Base-by-base conservation (phyloP, 495 filamentous ascomycete genomes). In the Viridothelium virens region DNA sequence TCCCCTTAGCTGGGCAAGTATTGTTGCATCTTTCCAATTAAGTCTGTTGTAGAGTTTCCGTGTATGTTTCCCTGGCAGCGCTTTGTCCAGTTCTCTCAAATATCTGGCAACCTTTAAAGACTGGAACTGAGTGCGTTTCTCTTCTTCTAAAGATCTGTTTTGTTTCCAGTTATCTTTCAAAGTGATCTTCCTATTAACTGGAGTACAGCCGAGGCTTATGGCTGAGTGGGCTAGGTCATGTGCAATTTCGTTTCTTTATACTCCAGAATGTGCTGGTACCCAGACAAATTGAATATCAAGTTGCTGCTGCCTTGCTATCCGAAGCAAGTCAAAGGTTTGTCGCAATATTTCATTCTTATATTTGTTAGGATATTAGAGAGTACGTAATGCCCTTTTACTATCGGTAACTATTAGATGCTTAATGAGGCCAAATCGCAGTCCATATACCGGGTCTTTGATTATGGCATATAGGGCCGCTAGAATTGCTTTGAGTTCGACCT, bases 71-170 rank as follows among this genome's bases (percentile, higher is more conserved):
- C 41, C 41, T 46, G 41, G 41, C 41, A 46, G 41, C 41, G 41
- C 41, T 46, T 46, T 46, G 14, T 46, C 41, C 41, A 46, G 41
- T 46, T 46, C 41, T 46, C 41, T 46, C 41, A 46, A 46, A 46
- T 46, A 14, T 46, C 41, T 46, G 41, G 41, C 41, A 46, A 46
- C 41, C 41, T 46, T 46, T 46, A 46, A 46, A 46, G 41, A 46
- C 41, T 46, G 41, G 41, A 46, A 46, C 41, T 14, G 41, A 46
- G 14, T 46, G 41, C 41, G 41, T 46, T 46, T 46, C 41, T 46
- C 41, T 46, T 46, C 41, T 46, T 46, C 41, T 46, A 46, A 46
- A 46, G 41, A 46, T 46, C 41, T 46, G 41, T 46, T 46, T 46
- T 46, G 41, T 46, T 46, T 46, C n/a, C n/a, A n/a, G n/a, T n/a